phyloP scores from a whole-genome alignment of 208 protist genomes.

The Wallacemonas rigidus region DNA sequence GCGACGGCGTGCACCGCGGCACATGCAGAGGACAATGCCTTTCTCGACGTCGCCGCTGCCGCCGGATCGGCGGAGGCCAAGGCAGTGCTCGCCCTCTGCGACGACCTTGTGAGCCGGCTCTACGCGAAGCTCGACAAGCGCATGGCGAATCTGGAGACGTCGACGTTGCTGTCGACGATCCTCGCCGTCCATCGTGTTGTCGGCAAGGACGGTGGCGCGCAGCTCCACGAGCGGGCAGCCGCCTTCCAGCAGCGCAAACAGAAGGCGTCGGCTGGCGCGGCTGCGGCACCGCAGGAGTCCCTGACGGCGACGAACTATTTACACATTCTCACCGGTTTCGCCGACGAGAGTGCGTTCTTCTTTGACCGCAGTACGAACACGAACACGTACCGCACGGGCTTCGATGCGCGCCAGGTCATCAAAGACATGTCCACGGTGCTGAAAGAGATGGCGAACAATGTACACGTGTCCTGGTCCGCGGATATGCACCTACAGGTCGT shows the following conservation, averaged over 20 bases:
- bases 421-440: constrained; percentile 43
- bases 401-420: constrained; percentile 61
- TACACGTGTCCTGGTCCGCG: constrained; percentile 78
- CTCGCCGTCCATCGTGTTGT: constrained; percentile 64
- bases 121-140: constrained; percentile 36
- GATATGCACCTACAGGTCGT: constrained; percentile 90
- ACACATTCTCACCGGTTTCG: constrained; percentile 73
- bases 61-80: constrained; percentile 22
- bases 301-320: constrained; percentile 77
- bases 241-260: constrained; percentile 59
- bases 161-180: constrained; percentile 61
- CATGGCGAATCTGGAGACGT: constrained; percentile 52
- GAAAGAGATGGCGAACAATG: constrained; percentile 71
- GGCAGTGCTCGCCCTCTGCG: constrained; percentile 50
- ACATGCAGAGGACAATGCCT: constrained; percentile 21
- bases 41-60: constrained; percentile 20
- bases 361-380: constrained; percentile 34
- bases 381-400: constrained; percentile 52
- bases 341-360: constrained; percentile 71
- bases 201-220: constrained; percentile 53
- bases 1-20: constrained; percentile 26
- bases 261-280: constrained; percentile 19
- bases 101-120: constrained; percentile 56
- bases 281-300: constrained; percentile 43
- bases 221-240: constrained; percentile 52